phyloP scores from a whole-genome alignment of 2,329 filamentous ascomycete genomes.

The Magnaporthiopsis incrustans region DNA sequence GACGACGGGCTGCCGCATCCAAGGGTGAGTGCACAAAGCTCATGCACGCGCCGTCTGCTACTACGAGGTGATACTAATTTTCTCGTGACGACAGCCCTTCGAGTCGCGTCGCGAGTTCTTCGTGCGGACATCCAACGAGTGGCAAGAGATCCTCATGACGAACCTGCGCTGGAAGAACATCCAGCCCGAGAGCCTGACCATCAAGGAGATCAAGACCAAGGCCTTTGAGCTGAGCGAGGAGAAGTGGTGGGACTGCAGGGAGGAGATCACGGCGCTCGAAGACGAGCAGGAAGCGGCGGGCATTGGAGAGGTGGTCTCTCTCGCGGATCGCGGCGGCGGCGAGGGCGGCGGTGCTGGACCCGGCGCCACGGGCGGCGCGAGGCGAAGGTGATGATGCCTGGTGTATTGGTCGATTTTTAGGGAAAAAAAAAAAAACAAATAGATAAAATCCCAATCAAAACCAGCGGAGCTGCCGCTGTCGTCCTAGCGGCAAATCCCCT shows the following conservation, averaged over 20 bases:
- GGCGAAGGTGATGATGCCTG: slow-evolving; percentile 13
- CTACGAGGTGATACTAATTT: slow-evolving; percentile 8
- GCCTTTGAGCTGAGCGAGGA: slow-evolving; percentile 89
- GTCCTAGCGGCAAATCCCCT: neutral
- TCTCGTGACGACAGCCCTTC: slow-evolving; percentile 55
- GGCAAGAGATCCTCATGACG: slow-evolving; percentile 81
- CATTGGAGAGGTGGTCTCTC: slow-evolving; percentile 86
- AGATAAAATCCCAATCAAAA: neutral
- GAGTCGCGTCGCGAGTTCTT: slow-evolving; percentile 91
- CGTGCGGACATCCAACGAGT: slow-evolving; percentile 74
- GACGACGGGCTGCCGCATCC: slow-evolving; percentile 71
- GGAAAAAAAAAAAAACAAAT: neutral
- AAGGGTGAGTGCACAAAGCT: slow-evolving; percentile 31
- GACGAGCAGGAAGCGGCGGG: slow-evolving; percentile 94
- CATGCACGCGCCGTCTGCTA: neutral
- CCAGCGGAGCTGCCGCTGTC: neutral
- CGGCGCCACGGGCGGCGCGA: slow-evolving; percentile 8
- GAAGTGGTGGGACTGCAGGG: slow-evolving; percentile 97
- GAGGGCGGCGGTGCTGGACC: slow-evolving; percentile 36
- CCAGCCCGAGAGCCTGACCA: slow-evolving; percentile 57
- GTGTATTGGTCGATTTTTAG: neutral
- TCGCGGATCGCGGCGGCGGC: slow-evolving; percentile 62
- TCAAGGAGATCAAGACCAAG: slow-evolving; percentile 89
- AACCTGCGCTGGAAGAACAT: slow-evolving; percentile 61
- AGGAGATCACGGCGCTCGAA: slow-evolving; percentile 85